phyloP scores from a whole-genome alignment of 805 yeast genomes.

The Nakazawaea molendinolei region DNA sequence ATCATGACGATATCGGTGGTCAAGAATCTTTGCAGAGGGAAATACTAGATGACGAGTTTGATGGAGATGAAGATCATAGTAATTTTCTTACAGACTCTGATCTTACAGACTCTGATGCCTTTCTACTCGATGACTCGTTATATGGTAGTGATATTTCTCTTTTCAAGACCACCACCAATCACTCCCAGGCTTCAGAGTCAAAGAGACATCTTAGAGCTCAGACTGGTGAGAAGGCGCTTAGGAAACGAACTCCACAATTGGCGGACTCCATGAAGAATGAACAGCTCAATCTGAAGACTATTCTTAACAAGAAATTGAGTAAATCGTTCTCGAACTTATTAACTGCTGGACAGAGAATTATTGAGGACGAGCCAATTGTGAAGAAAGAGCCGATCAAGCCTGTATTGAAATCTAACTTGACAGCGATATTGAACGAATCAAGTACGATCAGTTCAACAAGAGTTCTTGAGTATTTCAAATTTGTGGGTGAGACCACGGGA shows the following conservation, averaged over 20 bases:
- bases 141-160: conserved; percentile 5
- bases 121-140: conserved; percentile 26
- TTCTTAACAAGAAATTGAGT: too few relatives aligned
- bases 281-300: too few relatives aligned
- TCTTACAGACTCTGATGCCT: conserved; percentile 36
- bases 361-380: too few relatives aligned
- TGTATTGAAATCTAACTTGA: conserved; percentile 28
- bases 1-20: conserved; percentile 5
- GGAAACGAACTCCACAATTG: too few relatives aligned
- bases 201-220: too few relatives aligned
- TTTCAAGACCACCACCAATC: too few relatives aligned
- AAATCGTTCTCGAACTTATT: conserved; percentile 9
- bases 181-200: too few relatives aligned
- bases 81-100: conserved; percentile 31
- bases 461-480: conserved; percentile 37
- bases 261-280: too few relatives aligned
- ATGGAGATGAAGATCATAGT: conserved; percentile 23
- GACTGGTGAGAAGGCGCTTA: too few relatives aligned
- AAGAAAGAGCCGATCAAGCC: conserved; percentile 2
- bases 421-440: conserved; percentile 35
- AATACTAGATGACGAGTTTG: conserved; percentile 24
- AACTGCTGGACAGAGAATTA: too few relatives aligned
- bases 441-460: conserved; percentile 30
- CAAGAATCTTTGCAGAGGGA: conserved; percentile 10
- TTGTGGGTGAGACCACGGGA: conserved; percentile 25